Conservation (phyloP, 192 early-diverging fungal genomes). For the Neocallimastix lanati region DNA sequence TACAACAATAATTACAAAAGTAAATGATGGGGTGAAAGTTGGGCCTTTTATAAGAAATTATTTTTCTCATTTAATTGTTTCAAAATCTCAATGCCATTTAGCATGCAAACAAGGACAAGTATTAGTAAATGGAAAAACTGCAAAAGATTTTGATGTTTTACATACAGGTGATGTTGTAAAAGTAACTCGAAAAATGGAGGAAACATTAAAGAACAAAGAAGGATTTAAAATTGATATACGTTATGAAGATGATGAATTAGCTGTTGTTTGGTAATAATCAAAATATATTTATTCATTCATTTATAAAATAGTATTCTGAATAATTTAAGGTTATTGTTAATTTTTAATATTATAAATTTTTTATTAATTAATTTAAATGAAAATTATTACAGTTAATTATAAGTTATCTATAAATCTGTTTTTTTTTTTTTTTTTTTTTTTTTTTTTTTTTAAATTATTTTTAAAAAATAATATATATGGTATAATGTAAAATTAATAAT, state of each 20-base stretch:
- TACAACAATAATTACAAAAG: neutral
- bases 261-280: constrained; percentile 24
- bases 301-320: too few species aligned
- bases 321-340: too few species aligned
- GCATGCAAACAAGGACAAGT: constrained; percentile 6
- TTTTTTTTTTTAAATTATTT: too few species aligned
- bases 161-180: constrained; percentile 21
- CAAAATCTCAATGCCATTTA: neutral
- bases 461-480: too few species aligned
- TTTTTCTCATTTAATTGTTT: neutral
- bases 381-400: too few species aligned
- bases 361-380: too few species aligned
- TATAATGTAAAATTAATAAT: constrained; percentile 9
- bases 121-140: constrained; percentile 25
- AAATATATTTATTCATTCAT: constrained; percentile 9
- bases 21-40: neutral
- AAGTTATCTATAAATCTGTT: too few species aligned
- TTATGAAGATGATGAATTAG: constrained; percentile 29
- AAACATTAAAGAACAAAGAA: neutral
- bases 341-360: too few species aligned
- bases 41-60: neutral
- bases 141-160: constrained; percentile 25
- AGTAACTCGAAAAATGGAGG: constrained; percentile 3
- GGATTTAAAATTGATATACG: constrained; percentile 21
- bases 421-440: too few species aligned